phyloP scores from a whole-genome alignment of 768 basidiomycete genomes.

The Auriscalpium orientale region DNA sequence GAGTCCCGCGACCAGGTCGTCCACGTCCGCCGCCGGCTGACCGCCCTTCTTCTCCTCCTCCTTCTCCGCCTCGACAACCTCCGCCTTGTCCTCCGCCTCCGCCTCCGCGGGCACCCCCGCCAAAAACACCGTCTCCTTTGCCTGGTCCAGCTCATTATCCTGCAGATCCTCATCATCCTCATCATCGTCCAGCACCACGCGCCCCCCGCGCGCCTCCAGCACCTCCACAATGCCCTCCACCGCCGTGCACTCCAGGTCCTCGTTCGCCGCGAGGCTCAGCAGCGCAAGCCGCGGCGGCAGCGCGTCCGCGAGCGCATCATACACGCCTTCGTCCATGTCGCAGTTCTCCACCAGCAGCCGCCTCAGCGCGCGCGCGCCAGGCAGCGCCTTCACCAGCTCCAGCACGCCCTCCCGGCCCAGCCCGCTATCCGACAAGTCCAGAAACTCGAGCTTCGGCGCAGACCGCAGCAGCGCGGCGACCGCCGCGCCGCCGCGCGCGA shows the following conservation, averaged over 20 bases:
- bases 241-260: slow-evolving; percentile 68
- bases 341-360: slow-evolving; percentile 83
- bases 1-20: no score
- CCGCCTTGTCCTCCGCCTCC: no score
- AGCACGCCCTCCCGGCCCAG: slow-evolving; percentile 73
- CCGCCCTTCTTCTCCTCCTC: no score
- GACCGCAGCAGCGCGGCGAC: slow-evolving; percentile 54
- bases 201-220: slow-evolving; percentile 60
- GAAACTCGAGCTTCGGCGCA: slow-evolving; percentile 66
- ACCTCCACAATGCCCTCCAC: slow-evolving; percentile 44
- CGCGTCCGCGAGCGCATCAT: slow-evolving; percentile 56
- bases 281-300: slow-evolving; percentile 54
- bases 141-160: slow-evolving; percentile 38
- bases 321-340: slow-evolving; percentile 67
- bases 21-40: no score
- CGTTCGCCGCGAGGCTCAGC: slow-evolving; percentile 87
- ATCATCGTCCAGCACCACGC: slow-evolving; percentile 58
- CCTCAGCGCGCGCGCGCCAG: slow-evolving; percentile 63
- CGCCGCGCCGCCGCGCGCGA: slow-evolving; percentile 41
- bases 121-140: slow-evolving; percentile 15
- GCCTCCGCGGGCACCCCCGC: no score
- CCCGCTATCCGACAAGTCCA: slow-evolving; percentile 88
- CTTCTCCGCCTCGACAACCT: no score
- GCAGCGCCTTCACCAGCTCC: slow-evolving; percentile 51
- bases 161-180: slow-evolving; percentile 65